Evolutionary conservation across 768 basidiomycete species (phyloP), one percentile per base, ranked within the genome.

Genomic region (Mycena vitilis): DNA sequence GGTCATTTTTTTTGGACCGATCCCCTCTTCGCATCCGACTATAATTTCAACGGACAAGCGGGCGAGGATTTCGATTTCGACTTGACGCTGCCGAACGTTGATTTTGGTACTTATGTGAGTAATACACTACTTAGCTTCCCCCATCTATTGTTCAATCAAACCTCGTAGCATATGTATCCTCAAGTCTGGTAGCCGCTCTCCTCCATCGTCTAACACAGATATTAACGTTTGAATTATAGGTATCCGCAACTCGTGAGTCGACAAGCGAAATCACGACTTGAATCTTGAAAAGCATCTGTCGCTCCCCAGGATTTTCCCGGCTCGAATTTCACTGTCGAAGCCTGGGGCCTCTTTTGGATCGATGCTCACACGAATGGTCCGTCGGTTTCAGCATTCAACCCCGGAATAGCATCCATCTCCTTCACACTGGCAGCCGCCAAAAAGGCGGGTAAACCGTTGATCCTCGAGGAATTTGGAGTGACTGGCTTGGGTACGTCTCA

Each of bases 381-480:
- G 75, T 63, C 22, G 9, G 63, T 38, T 61, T 25, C 45, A 57
- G 55, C 16, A 38, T 36, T 34, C 10, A 16, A n/a, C 20, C 30
- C 34, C 20, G n/a, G n/a, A n/a, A n/a, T n/a, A n/a, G n/a, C n/a
- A n/a, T n/a, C n/a, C n/a, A n/a, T n/a, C n/a, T n/a, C n/a, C n/a
- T n/a, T n/a, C 22, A 5, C 66, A 30, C 30, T 30, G 30, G 30
- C 30, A 87, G 87, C 86, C 37, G 86, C 87, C 0, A 82, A 82
- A 67, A 81, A 78, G 59, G 83, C 82, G 47, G 83, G 84, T 71
- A 91, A 92, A 75, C 89, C 90, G 0, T 82, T 89, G 23, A 79
- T 90, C 58, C 73, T 89, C 57, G 90, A 91, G 73, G 90, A 91
- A 71, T 91, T 90, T 72, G 89, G 89, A 10, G 78, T 88, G 1